Evolutionary conservation across 139 green algal species (phyloP).

Genomic region (Zygnema cylindricum): DNA sequence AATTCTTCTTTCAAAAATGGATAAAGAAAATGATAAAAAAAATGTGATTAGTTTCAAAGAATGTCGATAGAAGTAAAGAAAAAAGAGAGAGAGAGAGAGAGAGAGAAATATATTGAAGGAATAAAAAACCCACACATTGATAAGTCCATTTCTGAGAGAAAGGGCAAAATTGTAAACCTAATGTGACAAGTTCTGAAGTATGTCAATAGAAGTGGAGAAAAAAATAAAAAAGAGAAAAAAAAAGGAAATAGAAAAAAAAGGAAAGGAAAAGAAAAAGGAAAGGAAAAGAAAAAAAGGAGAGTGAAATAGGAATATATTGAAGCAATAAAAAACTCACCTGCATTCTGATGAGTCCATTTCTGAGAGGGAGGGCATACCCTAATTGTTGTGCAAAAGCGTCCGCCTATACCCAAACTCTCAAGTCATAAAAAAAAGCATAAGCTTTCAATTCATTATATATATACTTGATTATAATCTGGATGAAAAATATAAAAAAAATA

Average conservation of each 20-base stretch:
- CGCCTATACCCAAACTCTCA: constrained; percentile 1
- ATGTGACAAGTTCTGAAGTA: background rate
- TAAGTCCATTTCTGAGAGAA: too few relatives aligned
- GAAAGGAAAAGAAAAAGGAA: background rate
- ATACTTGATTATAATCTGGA: too few relatives aligned
- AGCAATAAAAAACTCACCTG: background rate
- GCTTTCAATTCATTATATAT: too few relatives aligned
- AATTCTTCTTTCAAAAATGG: too few relatives aligned
- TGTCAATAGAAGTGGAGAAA: background rate
- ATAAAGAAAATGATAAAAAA: background rate
- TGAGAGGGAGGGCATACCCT: too few relatives aligned
- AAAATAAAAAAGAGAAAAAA: background rate
- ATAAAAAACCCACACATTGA: too few relatives aligned
- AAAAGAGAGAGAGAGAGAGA: background rate
- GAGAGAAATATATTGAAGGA: background rate
- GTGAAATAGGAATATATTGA: background rate
- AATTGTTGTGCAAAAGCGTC: too few relatives aligned
- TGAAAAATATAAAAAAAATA: too few relatives aligned
- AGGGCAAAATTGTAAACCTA: background rate
- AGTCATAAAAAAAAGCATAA: constrained; percentile 6
- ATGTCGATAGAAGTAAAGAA: background rate
- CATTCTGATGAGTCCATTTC: too few relatives aligned
- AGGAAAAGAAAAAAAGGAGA: background rate
- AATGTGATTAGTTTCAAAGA: background rate
- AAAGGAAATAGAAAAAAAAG: background rate